Conservation (phyloP, 441 rosid species). For the Monsonia emarginata region DNA sequence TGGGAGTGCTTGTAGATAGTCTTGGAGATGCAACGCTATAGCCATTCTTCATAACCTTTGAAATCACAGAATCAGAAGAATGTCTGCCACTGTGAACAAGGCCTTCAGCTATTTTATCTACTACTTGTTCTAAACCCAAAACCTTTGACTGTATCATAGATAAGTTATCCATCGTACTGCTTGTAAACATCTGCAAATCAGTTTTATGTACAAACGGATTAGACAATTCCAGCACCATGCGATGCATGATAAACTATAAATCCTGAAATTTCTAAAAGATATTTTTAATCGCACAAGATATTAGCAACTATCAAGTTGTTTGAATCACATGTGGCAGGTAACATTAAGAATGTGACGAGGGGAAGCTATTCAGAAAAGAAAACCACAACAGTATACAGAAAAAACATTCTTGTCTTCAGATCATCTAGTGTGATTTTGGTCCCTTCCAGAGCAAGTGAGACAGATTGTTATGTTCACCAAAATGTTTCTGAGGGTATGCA, state of each 20-base stretch:
- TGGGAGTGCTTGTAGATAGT: conserved; percentile 57
- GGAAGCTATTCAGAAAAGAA: background rate
- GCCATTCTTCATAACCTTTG: conserved; percentile 39
- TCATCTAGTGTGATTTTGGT: background rate
- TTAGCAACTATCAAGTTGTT: background rate
- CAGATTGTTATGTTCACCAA: background rate
- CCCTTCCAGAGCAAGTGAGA: background rate
- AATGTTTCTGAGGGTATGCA: background rate
- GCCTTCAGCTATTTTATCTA: conserved; percentile 41
- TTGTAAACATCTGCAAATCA: conserved; percentile 51
- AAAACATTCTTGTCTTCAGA: background rate
- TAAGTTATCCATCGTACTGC: conserved; percentile 52
- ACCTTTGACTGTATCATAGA: conserved; percentile 62
- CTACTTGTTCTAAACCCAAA: conserved; percentile 57
- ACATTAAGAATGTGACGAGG: background rate
- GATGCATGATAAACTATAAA: background rate
- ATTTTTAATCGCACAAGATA: background rate
- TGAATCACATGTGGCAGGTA: background rate
- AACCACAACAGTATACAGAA: background rate
- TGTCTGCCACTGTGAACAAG: conserved; percentile 28
- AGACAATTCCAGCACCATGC: background rate
- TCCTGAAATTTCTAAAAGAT: too few species aligned
- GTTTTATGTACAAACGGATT: conserved; percentile 4
- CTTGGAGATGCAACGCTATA: conserved; percentile 49
- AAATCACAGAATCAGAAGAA: conserved; percentile 32